phyloP scores from a whole-genome alignment of 768 basidiomycete species.

The Clavaria fumosa region DNA sequence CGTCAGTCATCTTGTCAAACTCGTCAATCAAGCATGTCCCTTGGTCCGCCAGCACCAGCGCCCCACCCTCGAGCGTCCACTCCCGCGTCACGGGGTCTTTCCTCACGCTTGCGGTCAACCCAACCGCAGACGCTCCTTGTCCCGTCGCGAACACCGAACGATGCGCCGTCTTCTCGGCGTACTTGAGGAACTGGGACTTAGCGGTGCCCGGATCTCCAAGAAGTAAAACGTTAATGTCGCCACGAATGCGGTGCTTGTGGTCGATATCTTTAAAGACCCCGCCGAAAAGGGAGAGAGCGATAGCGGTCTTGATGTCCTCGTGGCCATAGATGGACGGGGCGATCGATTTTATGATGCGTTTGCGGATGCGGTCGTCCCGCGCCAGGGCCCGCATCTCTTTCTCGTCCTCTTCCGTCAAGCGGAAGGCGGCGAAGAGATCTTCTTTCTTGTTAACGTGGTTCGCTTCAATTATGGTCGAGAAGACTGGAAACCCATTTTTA shows the following conservation, averaged over 20 bases:
- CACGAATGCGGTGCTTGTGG: conserved; percentile 88
- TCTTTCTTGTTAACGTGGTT: conserved; percentile 99
- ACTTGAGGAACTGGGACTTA: conserved; percentile 98
- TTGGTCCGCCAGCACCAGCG: conserved; percentile 95
- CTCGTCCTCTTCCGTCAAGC: conserved; percentile 94
- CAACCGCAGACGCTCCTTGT: conserved; percentile 95
- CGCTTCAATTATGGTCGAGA: conserved; percentile 95
- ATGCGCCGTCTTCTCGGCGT: conserved; percentile 96
- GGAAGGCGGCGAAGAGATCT: conserved; percentile 96
- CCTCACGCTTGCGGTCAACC: conserved; percentile 96
- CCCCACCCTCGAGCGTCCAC: conserved; percentile 98
- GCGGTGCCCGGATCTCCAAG: conserved; percentile 98
- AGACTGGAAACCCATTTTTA: conserved; percentile 98
- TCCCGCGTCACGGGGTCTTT: conserved; percentile 95
- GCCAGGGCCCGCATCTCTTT: conserved; percentile 77
- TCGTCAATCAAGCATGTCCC: conserved; percentile 97
- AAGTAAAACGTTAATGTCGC: conserved; percentile 93
- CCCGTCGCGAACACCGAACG: conserved; percentile 97
- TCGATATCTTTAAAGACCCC: conserved; percentile 95
- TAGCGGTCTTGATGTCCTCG: conserved; percentile 96
- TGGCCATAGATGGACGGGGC: conserved; percentile 99
- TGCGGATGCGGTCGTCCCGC: conserved; percentile 86
- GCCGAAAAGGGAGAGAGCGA: conserved; percentile 89
- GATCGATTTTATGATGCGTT: conserved; percentile 96
- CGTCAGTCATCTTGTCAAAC: conserved; percentile 99